Evolutionary conservation across 2,329 filamentous ascomycete species (phyloP), one percentile per base, ranked within the genome.

Genomic region (Herpotrichia juniperi): DNA sequence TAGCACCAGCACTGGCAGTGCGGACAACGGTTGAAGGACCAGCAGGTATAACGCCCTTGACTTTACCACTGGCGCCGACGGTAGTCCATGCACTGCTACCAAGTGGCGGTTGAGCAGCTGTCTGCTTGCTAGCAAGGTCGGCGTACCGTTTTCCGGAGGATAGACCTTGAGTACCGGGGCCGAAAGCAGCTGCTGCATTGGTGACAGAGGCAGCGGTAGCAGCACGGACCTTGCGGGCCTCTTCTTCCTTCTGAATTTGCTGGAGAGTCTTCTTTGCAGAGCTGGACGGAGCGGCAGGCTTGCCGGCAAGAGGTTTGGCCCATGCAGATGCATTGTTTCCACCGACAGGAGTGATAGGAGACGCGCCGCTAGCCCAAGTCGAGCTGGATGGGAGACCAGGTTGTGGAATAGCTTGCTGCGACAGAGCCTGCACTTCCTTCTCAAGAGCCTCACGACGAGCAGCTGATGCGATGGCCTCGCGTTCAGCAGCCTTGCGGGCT

Each of bases 231-330:
- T 99, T 99, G 59, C 90, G 87, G 16, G 83, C 83, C 70, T 97
- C 94, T 69, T 99, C 94, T 76, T 99, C 94, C 57, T 93, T 93
- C 73, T 97, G 94, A 53, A 99, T 97, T 62, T 97, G 93, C 21
- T 92, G 91, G 39, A 97, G 81, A 0, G 92, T 96, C 83, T 97
- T 97, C 80, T 96, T 94, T 10, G 76, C 78, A 72, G 64, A 76
- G 57, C 68, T 71, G 25, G 51, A 61, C 32, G 74, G 71, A 35
- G 74, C 69, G 21, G 68, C 63, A 31, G 79, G 70, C 64, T 84
- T 87, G 49, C 72, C 78, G 52, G 78, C 74, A 1, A 78, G 50
- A 30, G 71, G 68, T 74, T 90, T 91, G 16, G 82, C 77, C 89
- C 89, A 91, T 0, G 87, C 85, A 12, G 77, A 77, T 26, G 73